phyloP scores from a whole-genome alignment of 106 monocot genomes.

The Triglochin maritima region DNA sequence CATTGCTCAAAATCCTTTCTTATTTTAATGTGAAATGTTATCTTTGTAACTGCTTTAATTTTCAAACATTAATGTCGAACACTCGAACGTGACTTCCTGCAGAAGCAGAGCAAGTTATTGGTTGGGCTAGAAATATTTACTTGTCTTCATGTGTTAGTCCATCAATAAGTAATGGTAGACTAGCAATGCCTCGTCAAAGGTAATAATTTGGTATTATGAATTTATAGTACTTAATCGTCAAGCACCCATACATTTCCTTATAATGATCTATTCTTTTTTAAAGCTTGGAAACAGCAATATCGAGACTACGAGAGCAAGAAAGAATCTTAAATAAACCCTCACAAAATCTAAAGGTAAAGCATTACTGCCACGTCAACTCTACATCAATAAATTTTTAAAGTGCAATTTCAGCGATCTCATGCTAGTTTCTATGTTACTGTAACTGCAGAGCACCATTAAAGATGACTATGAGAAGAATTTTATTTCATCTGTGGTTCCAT shows the following conservation, averaged over 20 bases:
- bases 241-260: background rate
- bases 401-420: background rate
- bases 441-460: conserved; percentile 74
- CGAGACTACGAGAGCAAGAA: conserved; percentile 68
- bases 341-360: conserved; percentile 56
- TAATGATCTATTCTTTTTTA: conserved; percentile 1
- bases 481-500: conserved; percentile 78
- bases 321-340: conserved; percentile 36
- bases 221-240: too few relatives aligned
- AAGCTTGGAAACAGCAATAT: conserved; percentile 74
- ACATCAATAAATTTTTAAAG: background rate
- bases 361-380: too few relatives aligned
- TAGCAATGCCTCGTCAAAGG: conserved; percentile 78
- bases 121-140: conserved; percentile 92
- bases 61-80: too few relatives aligned
- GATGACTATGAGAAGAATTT: conserved; percentile 97
- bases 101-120: conserved; percentile 82
- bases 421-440: background rate
- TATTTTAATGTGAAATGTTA: too few relatives aligned
- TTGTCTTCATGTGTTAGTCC: conserved; percentile 52
- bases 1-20: too few relatives aligned
- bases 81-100: background rate
- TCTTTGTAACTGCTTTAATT: too few relatives aligned
- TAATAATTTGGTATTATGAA: conserved; percentile 9
- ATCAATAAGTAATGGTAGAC: conserved; percentile 43